phyloP scores from a whole-genome alignment of 1,139 yeast genomes.

The Diutina sp. region DNA sequence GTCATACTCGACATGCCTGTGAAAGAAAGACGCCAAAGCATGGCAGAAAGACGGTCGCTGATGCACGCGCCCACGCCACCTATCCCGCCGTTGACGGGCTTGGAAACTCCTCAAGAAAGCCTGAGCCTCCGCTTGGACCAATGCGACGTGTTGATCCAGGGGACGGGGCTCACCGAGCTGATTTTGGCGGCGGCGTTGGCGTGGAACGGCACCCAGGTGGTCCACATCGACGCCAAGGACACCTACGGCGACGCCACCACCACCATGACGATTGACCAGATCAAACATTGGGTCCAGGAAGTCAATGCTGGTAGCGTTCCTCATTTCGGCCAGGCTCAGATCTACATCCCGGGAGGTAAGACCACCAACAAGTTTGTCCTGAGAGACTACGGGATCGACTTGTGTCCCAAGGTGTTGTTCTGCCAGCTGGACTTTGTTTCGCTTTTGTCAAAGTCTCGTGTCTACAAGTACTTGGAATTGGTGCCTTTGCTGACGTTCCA shows the following conservation, averaged over 20 bases:
- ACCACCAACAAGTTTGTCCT: conserved; percentile 36
- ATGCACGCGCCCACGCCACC: conserved; percentile 1
- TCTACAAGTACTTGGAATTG: conserved; percentile 83
- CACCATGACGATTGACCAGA: conserved; percentile 74
- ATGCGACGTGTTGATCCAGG: conserved; percentile 71
- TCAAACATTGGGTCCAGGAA: conserved; percentile 66
- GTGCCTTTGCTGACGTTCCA: conserved; percentile 83
- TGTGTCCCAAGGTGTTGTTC: conserved; percentile 80
- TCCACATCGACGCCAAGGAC: conserved; percentile 73
- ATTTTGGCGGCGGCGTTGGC: conserved; percentile 88
- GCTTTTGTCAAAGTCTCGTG: conserved; percentile 69
- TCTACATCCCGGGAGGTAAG: conserved; percentile 56
- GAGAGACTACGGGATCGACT: conserved; percentile 74
- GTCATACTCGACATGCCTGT: background rate
- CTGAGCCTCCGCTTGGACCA: background rate
- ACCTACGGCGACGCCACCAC: conserved; percentile 87
- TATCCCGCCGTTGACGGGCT: conserved; percentile 1
- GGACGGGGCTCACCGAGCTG: conserved; percentile 85
- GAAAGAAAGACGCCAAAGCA: conserved; percentile 2
- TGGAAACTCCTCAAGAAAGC: background rate
- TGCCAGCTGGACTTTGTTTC: conserved; percentile 78
- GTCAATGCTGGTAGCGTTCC: conserved; percentile 38
- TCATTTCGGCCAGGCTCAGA: conserved; percentile 46
- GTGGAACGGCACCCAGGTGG: conserved; percentile 89
- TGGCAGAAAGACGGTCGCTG: conserved; percentile 3